These are phyloP conservation scores for Cryptococcus sp. DNA, from an alignment of 1,284 basidiomycete species.

Conservation along the genomic window DNA sequence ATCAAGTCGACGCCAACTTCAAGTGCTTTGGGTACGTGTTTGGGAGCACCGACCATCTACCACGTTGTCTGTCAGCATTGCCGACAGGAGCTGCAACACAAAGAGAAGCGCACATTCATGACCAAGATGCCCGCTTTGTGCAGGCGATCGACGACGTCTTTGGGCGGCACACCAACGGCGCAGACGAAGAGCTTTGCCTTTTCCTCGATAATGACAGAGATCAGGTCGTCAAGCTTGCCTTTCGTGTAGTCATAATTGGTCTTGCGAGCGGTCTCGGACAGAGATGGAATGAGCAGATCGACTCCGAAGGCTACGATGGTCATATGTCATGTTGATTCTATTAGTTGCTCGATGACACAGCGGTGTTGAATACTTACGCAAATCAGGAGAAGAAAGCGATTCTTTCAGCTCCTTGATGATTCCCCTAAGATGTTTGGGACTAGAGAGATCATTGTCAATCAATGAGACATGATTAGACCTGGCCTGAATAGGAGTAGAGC, in stretches of 20 bases:
- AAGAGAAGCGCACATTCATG: slow-evolving; percentile 68
- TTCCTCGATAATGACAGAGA: slow-evolving; percentile 85
- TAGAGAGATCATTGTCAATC: slow-evolving; percentile 5
- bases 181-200: slow-evolving; percentile 80
- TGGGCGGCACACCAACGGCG: slow-evolving; percentile 74
- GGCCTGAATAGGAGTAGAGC: slow-evolving; percentile 1
- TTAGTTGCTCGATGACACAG: not conserved
- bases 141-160: slow-evolving; percentile 70
- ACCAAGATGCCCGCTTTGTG: slow-evolving; percentile 77
- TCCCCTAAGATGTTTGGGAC: slow-evolving; percentile 49
- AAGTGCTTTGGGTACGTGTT: slow-evolving; percentile 78
- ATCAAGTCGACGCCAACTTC: slow-evolving; percentile 80
- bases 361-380: slow-evolving; percentile 25
- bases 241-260: slow-evolving; percentile 69
- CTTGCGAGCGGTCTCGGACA: slow-evolving; percentile 77
- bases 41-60: slow-evolving; percentile 84
- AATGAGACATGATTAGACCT: not conserved
- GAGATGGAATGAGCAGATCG: slow-evolving; percentile 78
- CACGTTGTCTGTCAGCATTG: too few species aligned
- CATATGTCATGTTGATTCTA: slow-evolving; percentile 15
- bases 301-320: slow-evolving; percentile 80
- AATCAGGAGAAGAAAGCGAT: slow-evolving; percentile 57
- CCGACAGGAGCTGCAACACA: too few species aligned
- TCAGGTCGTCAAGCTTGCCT: slow-evolving; percentile 67
- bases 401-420: slow-evolving; percentile 74